Base-by-base conservation (phyloP, 1,284 basidiomycete species). In the Coniferiporia weirii region DNA sequence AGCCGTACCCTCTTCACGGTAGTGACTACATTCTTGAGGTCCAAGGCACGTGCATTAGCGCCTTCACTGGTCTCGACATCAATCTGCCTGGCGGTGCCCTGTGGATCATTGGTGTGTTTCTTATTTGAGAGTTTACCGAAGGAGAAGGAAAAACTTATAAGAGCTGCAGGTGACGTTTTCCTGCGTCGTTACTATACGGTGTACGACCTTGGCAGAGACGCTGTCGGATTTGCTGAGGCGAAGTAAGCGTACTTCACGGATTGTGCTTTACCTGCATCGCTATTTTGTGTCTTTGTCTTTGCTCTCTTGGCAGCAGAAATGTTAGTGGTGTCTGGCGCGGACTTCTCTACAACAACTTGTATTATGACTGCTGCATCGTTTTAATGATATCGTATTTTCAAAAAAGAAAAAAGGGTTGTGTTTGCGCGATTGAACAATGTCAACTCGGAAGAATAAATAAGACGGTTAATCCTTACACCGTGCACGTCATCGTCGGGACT, bases 61-160 rank as follows among this genome's bases (percentile, higher is more conserved):
- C 95, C 17, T 99, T 99, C 81, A 93, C 87, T 57, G 93, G 91
- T 44, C 75, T 98, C 75, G 95, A 98, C 72, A 89, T 98, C 72
- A 92, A 94, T 66, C 72, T 95, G 45, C 93, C 94, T 8, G 85
- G 90, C 65, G 91, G 91, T 58, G 79, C 87, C 43, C 79, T 99
- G 64, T 98, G 95, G 93, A 97, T 99, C 69, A 79, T 98, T 66
- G 95, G 95, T 87, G 76, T 71, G 82, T 77, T 51, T 64, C 27
- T 40, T 59, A 15, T 68, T 45, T 69, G 43, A 46, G 13, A 22
- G 48, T 22, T 49, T 17, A 45, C 44, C 10, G 34, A 19, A 27
- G 32, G n/a, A 58, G 27, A 5, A 27, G 5, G 27, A 27, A 27
- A 27, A 50, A 50, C 64, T 64, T 40, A 15, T 10, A 2, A 17